Evolutionary conservation across 164 flowering plant genomes (phyloP).

Genomic region (Paratinospora sagittata): DNA sequence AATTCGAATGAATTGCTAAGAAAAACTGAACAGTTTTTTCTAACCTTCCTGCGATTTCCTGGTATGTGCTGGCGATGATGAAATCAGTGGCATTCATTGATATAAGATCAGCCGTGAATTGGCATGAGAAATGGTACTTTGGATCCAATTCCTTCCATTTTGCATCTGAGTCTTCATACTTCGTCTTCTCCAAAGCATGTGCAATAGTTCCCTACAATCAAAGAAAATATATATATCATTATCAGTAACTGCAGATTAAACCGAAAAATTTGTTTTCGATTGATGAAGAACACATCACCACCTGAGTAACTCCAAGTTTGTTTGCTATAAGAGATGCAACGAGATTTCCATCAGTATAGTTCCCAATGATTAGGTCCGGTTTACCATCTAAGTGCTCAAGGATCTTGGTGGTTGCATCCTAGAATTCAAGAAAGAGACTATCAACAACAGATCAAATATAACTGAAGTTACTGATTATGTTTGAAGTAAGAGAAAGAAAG

Average conservation of each 20-base stretch:
- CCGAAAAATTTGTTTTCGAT: background rate
- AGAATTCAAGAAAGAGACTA: background rate
- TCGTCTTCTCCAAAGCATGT: slow-evolving; percentile 96
- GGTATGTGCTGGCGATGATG: slow-evolving; percentile 92
- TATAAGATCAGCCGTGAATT: slow-evolving; percentile 83
- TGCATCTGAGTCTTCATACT: slow-evolving; percentile 87
- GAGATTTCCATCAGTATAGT: slow-evolving; percentile 86
- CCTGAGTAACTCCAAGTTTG: slow-evolving; percentile 82
- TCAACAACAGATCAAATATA: background rate
- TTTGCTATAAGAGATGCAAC: slow-evolving; percentile 85
- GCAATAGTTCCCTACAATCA: slow-evolving; percentile 78
- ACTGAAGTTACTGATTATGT: background rate
- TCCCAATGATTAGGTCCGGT: slow-evolving; percentile 89
- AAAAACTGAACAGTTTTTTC: background rate
- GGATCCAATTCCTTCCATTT: slow-evolving; percentile 77
- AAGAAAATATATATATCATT: background rate
- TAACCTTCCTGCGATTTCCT: slow-evolving; percentile 97
- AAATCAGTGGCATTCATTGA: slow-evolving; percentile 94
- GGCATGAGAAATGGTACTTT: slow-evolving; percentile 93
- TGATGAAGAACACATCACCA: slow-evolving; percentile 14
- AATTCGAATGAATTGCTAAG: background rate
- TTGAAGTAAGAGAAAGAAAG: background rate
- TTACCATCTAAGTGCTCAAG: slow-evolving; percentile 69
- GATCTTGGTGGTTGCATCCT: slow-evolving; percentile 79
- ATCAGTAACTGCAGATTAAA: background rate